Base-by-base conservation (phyloP, 2,329 filamentous ascomycete genomes). In the Cladophialophora carrionii region DNA sequence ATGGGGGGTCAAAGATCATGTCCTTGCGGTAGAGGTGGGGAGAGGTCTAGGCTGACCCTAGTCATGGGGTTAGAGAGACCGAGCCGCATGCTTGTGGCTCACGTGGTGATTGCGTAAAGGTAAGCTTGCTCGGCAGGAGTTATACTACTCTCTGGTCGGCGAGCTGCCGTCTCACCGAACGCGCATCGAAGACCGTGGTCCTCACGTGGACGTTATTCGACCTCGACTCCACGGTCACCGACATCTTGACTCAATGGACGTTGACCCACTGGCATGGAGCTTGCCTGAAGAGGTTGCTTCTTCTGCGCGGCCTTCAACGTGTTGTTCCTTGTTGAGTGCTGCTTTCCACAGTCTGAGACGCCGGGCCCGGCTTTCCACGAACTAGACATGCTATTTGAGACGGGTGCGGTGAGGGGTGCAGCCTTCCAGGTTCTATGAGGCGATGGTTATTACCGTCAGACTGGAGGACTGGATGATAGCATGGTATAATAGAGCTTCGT, bases 151-250 rank as follows among this genome's bases (percentile, higher is more conserved):
- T 0, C 72, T 85, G 24, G 77, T 85, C 26, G 78, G 82, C 0
- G 84, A 85, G 70, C 76, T 85, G 6, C 81, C 82, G 0, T 84
- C 83, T 1, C 83, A 81, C 1, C 77, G 83, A 9, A 78, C 86
- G 43, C 82, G 82, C 66, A 77, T 79, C 29, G 84, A 29, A 85
- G 75, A 84, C 83, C 0, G 81, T 84, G n/a, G 83, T 83, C 1
- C 75, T 86, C 48, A 82, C 82, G 1, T 77, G 83, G 12, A 77
- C 75, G 49, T 71, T 78, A 22, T 85, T 84, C 74, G 84, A 85
- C 68, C 56, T 32, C 12, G 56, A 61, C 49, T 53, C 41, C n/a
- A 83, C 86, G 46, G 66, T 79, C 24, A 79, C 77, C 71, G 83
- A 78, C 41, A 62, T 70, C 9, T 58, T 74, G 20, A 73, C 70